Evolutionary conservation across 306 rosid species (phyloP), one percentile per base, ranked within the genome.

Genomic region (Citrullus amarus): DNA sequence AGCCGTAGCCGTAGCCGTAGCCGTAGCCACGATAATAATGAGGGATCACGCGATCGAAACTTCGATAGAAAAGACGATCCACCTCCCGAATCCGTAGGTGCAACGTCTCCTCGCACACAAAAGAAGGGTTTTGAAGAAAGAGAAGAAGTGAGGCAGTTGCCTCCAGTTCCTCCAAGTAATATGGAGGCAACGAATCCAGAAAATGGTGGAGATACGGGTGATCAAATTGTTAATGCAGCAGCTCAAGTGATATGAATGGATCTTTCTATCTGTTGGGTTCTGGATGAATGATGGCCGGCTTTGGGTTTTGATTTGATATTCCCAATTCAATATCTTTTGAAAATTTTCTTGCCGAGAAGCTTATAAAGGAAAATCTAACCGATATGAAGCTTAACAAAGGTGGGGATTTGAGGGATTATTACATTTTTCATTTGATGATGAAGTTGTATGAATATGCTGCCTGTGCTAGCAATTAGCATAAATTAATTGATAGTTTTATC

Each of bases 1-100:
- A 78, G 90, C 81, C 85, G 80, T 0, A 82, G 80, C 30, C 82
- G 80, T 25, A 82, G 86, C 25, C 87, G 86, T 2, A 78, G 90
- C 81, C 85, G 80, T 0, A 82, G 80, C 30, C 82, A 80, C 72
- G 92, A 84, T 20, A 90, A 84, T 75, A 63, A 78, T 16, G 83
- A 76, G 66, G 82, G 86, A 85, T 78, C 91, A 22, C 80, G 66
- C n/a, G 78, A 43, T 30, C 83, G 71, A 12, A 58, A 48, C 71
- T 80, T 82, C 53, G 92, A 85, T 83, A 71, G 41, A 66, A 81
- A 61, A 73, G 88, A 68, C 79, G 80, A 48, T 3, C 16, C 84
- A 77, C 80, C 79, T 60, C 80, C 88, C 15, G 89, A 82, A 68
- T 63, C 88, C 62, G 84, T 73, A 56, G 78, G 72, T 72, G 30